Percentiles rank a stretch among this genome's conserved stretches.
Evolutionary conservation across 108 stramenopile species (phyloP).

Genomic region (Nitzschia sp.): DNA sequence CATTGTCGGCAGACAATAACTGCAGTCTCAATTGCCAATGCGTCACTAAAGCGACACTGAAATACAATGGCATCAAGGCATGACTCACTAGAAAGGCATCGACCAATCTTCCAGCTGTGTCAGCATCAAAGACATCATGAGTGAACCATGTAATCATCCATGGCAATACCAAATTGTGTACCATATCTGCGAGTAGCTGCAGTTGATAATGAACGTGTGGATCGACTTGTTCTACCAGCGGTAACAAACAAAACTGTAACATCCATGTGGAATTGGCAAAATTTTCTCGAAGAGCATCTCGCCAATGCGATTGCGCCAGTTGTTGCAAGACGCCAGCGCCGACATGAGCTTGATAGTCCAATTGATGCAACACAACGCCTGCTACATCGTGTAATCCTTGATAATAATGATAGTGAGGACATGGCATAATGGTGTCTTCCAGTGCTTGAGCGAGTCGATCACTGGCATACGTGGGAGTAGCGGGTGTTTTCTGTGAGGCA

Average conservation of each 20-base stretch:
- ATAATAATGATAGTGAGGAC: constrained; percentile 36
- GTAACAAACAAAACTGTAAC: constrained; percentile 22
- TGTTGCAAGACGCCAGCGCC: constrained; percentile 23
- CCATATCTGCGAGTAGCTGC: constrained; percentile 11
- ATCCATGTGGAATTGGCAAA: constrained; percentile 41
- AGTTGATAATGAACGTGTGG: constrained; percentile 35
- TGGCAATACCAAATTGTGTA: constrained; percentile 41
- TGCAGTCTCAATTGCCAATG: constrained; percentile 33
- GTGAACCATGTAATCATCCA: constrained; percentile 93
- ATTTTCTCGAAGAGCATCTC: constrained; percentile 47
- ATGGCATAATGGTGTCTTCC: constrained; percentile 21
- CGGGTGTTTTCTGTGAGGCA: neutral
- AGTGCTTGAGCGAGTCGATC: constrained; percentile 32
- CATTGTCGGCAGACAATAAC: constrained; percentile 26
- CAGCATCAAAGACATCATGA: constrained; percentile 80
- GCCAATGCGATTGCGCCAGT: constrained; percentile 34
- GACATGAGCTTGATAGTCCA: constrained; percentile 45
- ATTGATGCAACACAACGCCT: constrained; percentile 47
- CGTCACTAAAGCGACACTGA: constrained; percentile 66
- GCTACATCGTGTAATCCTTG: constrained; percentile 54
- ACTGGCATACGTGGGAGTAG: constrained; percentile 17
- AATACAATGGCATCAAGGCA: constrained; percentile 78
- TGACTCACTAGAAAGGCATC: constrained; percentile 88
- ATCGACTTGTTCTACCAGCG: constrained; percentile 40
- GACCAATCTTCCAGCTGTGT: constrained; percentile 67